phyloP scores from a whole-genome alignment of 148 eudicot species.

The Cornus kousa region DNA sequence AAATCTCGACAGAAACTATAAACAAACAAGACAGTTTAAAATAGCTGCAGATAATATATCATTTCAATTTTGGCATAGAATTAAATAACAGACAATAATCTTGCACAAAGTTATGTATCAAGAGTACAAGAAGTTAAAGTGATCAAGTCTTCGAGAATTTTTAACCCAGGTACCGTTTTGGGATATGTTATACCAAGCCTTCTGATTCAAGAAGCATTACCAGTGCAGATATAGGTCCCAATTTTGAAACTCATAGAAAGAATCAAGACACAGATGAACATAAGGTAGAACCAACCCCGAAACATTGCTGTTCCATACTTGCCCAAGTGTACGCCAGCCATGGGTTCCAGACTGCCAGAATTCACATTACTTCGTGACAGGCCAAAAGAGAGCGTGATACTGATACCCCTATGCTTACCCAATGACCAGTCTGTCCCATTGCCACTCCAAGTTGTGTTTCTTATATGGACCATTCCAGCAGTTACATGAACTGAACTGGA shows the following conservation, averaged over 20 bases:
- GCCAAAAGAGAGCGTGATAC: slow-evolving; percentile 61
- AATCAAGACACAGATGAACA: slow-evolving; percentile 51
- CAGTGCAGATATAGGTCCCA: slow-evolving; percentile 47
- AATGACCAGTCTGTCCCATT: slow-evolving; percentile 37
- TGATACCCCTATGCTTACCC: slow-evolving; percentile 51
- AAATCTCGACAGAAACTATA: not conserved
- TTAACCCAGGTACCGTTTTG: not conserved
- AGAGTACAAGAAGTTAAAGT: not conserved
- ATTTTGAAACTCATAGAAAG: slow-evolving; percentile 59
- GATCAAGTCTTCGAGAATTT: not conserved
- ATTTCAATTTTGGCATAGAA: not conserved
- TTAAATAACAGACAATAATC: not conserved
- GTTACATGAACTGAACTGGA: slow-evolving; percentile 63
- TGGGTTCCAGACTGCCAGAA: slow-evolving; percentile 27
- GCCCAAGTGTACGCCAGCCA: slow-evolving; percentile 27
- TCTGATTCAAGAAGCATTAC: slow-evolving; percentile 21
- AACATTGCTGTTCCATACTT: slow-evolving; percentile 45
- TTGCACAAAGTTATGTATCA: not conserved
- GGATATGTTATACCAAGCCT: not conserved
- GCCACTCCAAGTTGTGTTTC: slow-evolving; percentile 20
- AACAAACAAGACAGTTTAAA: not conserved
- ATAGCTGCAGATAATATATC: not conserved
- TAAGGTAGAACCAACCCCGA: slow-evolving; percentile 44
- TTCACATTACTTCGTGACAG: slow-evolving; percentile 28
- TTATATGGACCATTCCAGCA: slow-evolving; percentile 59